Conservation (phyloP, 345 rosid species). For the Citrus glauca region DNA sequence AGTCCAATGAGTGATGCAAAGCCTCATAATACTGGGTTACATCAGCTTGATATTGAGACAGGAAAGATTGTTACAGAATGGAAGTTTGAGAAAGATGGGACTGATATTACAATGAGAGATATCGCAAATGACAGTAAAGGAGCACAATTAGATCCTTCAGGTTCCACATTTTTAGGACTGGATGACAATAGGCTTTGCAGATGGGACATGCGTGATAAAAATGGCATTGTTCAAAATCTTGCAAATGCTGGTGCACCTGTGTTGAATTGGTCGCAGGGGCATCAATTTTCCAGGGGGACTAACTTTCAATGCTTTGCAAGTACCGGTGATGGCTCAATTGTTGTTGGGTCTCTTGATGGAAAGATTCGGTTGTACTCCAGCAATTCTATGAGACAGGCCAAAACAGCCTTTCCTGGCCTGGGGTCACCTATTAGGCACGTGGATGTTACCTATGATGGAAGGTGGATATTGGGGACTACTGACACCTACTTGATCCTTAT, state of each 20-base stretch:
- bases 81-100: conserved; percentile 96
- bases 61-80: conserved; percentile 89
- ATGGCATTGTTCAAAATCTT: conserved; percentile 89
- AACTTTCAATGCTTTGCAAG: conserved; percentile 97
- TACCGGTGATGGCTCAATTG: conserved; percentile 98
- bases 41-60: conserved; percentile 95
- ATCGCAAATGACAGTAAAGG: conserved; percentile 90
- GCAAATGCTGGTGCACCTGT: conserved; percentile 64
- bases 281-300: conserved; percentile 98
- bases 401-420: conserved; percentile 97
- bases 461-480: conserved; percentile 97
- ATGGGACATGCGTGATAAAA: conserved; percentile 98
- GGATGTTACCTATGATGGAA: conserved; percentile 96
- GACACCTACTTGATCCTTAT: conserved; percentile 89
- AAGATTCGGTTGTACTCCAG: conserved; percentile 86
- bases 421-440: conserved; percentile 95
- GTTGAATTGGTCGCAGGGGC: conserved; percentile 90
- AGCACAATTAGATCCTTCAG: conserved; percentile 92
- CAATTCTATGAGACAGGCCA: conserved; percentile 95
- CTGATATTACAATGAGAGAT: conserved; percentile 91
- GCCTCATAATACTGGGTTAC: conserved; percentile 71
- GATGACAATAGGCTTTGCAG: conserved; percentile 95
- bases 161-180: conserved; percentile 89
- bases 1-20: conserved; percentile 73
- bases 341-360: conserved; percentile 95